Conservation (phyloP, 257 asterid genomes). For the Nicotiana paniculata region DNA sequence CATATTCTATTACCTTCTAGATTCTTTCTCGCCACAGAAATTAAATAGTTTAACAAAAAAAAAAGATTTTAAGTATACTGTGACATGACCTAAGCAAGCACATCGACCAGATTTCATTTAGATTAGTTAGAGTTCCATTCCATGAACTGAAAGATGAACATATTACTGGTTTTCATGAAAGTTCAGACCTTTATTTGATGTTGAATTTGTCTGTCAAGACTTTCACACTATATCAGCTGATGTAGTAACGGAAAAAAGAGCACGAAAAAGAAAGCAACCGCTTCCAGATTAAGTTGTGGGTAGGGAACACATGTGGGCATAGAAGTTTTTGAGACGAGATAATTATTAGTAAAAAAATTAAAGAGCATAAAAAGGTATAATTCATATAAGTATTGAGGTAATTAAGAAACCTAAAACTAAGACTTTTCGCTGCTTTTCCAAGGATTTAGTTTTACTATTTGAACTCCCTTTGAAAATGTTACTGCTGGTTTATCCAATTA, state of each 20-base stretch:
- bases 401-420: background rate
- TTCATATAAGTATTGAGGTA: background rate
- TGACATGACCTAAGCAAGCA: background rate
- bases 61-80: background rate
- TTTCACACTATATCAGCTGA: background rate
- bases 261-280: background rate
- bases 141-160: background rate
- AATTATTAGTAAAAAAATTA: background rate
- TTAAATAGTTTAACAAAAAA: background rate
- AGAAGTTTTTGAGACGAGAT: background rate
- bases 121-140: background rate
- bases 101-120: background rate
- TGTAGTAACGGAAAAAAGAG: background rate
- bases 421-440: background rate
- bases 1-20: background rate
- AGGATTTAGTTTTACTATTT: background rate
- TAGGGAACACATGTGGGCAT: background rate
- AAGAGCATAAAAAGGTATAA: background rate
- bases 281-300: background rate
- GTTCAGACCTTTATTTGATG: background rate
- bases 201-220: background rate
- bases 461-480: background rate
- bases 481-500: background rate
- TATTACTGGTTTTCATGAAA: background rate
- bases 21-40: background rate